Conservation (phyloP, 441 rosid genomes). For the Dalechampia spathulata region DNA sequence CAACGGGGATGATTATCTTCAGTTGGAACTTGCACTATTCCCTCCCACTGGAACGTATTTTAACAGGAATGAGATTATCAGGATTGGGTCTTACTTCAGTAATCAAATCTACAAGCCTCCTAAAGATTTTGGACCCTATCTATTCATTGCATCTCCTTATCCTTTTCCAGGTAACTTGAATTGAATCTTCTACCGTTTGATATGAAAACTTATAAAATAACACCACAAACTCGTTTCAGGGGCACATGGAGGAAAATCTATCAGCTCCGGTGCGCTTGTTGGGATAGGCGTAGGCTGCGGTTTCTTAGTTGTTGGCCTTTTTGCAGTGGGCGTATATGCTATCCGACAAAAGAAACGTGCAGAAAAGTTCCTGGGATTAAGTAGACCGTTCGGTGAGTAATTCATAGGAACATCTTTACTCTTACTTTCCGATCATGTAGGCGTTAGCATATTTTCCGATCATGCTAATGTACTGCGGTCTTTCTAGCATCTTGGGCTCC, state of each 20-base stretch:
- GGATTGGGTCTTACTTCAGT: slow-evolving; percentile 68
- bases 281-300: slow-evolving; percentile 50
- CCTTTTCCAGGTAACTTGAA: slow-evolving; percentile 63
- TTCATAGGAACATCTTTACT: background rate
- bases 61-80: slow-evolving; percentile 54
- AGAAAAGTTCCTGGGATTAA: slow-evolving; percentile 69
- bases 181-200: background rate
- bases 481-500: slow-evolving; percentile 94
- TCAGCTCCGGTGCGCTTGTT: slow-evolving; percentile 39
- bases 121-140: slow-evolving; percentile 76
- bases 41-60: slow-evolving; percentile 57
- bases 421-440: no score
- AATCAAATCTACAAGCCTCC: slow-evolving; percentile 98
- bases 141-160: slow-evolving; percentile 82
- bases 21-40: slow-evolving; percentile 72
- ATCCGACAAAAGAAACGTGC: slow-evolving; percentile 91
- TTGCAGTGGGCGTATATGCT: slow-evolving; percentile 68
- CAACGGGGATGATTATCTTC: slow-evolving; percentile 86
- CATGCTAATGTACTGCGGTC: no score
- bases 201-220: slow-evolving; percentile 7
- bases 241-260: slow-evolving; percentile 26
- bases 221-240: slow-evolving; percentile 29
- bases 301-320: slow-evolving; percentile 50
- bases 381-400: slow-evolving; percentile 75
- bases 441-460: no score